These are phyloP conservation scores for Rhodosporidiobolus odoratus DNA, from an alignment of 768 basidiomycete species.

Conservation along the genomic window DNA sequence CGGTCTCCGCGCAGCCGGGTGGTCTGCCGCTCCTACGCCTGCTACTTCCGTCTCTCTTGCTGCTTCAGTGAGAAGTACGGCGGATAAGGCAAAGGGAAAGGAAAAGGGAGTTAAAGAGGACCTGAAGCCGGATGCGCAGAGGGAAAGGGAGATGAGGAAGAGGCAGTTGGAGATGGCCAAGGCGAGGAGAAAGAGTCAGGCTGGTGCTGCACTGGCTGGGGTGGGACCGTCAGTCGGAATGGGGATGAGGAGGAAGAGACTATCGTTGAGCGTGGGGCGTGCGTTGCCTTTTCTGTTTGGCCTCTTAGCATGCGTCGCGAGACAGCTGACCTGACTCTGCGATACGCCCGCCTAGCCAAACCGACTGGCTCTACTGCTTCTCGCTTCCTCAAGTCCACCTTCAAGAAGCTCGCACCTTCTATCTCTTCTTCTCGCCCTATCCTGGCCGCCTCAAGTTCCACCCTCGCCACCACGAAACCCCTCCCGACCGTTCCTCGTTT, in stretches of 20 bases:
- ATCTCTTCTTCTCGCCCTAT: background rate
- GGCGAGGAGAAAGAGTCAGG: slow-evolving; percentile 30
- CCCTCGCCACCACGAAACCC: background rate
- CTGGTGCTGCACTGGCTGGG: background rate
- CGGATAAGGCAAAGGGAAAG: background rate
- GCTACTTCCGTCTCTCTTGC: background rate
- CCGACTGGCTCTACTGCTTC: background rate
- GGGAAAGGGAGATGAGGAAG: slow-evolving; percentile 14
- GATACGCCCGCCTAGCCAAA: background rate
- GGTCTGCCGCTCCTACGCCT: background rate
- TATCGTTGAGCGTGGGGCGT: slow-evolving; percentile 12
- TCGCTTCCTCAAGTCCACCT: slow-evolving; percentile 11
- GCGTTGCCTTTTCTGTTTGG: background rate
- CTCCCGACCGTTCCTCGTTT: slow-evolving; percentile 9
- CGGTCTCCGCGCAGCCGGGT: slow-evolving; percentile 13
- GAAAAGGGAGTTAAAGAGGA: slow-evolving; percentile 5
- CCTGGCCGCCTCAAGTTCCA: background rate
- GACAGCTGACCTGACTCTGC: background rate
- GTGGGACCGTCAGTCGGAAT: no score
- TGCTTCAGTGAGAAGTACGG: background rate
- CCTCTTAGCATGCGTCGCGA: background rate
- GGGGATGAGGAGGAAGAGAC: slow-evolving; percentile 5
- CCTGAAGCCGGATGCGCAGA: background rate
- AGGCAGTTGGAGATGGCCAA: slow-evolving; percentile 33
- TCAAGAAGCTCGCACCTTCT: slow-evolving; percentile 16